Evolutionary conservation across 805 yeast species (phyloP).

Genomic region (Starmerella stellata): DNA sequence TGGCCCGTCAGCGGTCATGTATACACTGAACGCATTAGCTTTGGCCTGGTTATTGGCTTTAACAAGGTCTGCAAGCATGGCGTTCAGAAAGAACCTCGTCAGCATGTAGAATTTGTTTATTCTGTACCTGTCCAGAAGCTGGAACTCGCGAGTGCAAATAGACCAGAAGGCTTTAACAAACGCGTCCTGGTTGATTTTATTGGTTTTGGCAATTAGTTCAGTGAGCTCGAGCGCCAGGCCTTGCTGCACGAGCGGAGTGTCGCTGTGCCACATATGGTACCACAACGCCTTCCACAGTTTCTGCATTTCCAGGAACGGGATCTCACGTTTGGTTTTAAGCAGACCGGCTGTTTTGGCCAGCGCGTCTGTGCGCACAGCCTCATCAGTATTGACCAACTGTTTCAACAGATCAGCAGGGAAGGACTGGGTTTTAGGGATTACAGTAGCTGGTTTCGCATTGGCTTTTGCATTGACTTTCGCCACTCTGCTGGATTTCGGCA

Average conservation of each 20-base stretch:
- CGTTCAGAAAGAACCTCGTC: conserved; percentile 56
- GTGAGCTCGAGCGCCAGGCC: conserved; percentile 60
- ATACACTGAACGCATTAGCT: not conserved
- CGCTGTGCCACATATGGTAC: conserved; percentile 92
- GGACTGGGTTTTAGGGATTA: not conserved
- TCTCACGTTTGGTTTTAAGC: conserved; percentile 27
- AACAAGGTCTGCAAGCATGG: conserved; percentile 40
- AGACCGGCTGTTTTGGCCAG: conserved; percentile 35
- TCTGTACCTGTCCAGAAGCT: conserved; percentile 61
- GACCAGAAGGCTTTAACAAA: conserved; percentile 69
- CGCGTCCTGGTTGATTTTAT: conserved; percentile 26
- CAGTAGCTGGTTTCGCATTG: no score
- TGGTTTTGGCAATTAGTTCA: conserved; percentile 25
- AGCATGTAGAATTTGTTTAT: conserved; percentile 71
- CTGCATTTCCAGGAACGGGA: conserved; percentile 39
- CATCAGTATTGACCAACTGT: conserved; percentile 19
- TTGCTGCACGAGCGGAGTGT: conserved; percentile 84
- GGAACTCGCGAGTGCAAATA: conserved; percentile 67
- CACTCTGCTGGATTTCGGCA: no score
- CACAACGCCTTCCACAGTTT: conserved; percentile 94
- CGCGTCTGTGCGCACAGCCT: conserved; percentile 57
- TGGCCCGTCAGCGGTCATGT: conserved; percentile 22
- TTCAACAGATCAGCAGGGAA: conserved; percentile 8
- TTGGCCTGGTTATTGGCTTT: conserved; percentile 16
- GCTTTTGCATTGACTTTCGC: no score